Base-by-base conservation (phyloP, 495 filamentous ascomycete genomes). In the Durotheca rogersii region DNA sequence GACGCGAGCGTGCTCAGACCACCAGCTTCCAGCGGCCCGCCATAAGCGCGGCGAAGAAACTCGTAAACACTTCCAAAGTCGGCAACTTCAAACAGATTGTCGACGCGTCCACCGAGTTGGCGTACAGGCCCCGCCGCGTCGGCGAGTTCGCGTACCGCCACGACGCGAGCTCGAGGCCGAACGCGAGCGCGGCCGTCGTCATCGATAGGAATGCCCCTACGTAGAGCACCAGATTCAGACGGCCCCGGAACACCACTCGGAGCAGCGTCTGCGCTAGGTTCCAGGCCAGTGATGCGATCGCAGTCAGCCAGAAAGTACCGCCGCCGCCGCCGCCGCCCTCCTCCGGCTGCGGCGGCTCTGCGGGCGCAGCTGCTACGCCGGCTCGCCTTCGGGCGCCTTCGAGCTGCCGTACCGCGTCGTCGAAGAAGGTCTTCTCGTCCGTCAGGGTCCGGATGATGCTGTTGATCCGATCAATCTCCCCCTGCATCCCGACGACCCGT, bases 121-220 rank as follows among this genome's bases (percentile, higher is more conserved):
- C 27, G 36, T 20, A 58, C n/a, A 55, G 5, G 4, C 32, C 57
- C 5, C 61, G 50, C 23, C 31, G 32, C 19, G 31, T 4, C 3
- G 41, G n/a, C 9, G 30, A 16, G 39, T 64, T 64, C 19, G 50
- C 41, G 21, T 12, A 0, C 34, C n/a, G 31, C 38, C 53, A 48
- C 27, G 46, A 15, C 31, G 31, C 42, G 35, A 33, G 29, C 7
- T 49, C 53, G n/a, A 53, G 44, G 7, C 41, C 49, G 19, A 41
- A 20, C 9, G 57, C 47, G 16, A 64, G 17, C 10, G 14, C 12
- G 5, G 35, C 41, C 2, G n/a, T 6, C 0, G 48, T 0, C 36
- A 55, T 6, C 16, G 46, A 12, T 4, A 41, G 1, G 10, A 47
- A 2, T 11, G 30, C 4, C 30, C 38, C 4, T 9, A 4, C 23